Evolutionary conservation across 371 early-diverging fungal genomes (phyloP).

Genomic region (Encephalitozoon romaleae): DNA sequence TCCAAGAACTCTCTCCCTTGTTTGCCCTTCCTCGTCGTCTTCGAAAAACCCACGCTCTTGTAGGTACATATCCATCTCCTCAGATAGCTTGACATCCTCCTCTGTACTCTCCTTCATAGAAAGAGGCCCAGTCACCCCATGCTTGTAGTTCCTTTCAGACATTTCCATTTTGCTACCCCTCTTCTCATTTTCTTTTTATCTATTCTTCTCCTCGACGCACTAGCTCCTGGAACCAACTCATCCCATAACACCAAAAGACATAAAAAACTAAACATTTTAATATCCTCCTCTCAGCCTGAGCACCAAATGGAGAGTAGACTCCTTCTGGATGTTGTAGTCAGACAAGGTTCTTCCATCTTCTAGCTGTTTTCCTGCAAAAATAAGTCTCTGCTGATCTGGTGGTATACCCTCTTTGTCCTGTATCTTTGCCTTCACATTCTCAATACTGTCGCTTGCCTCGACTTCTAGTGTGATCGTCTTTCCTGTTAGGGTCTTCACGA

Average conservation of each 20-base stretch:
- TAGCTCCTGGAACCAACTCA: background rate
- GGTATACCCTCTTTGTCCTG: constrained; percentile 98
- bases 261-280: constrained; percentile 16
- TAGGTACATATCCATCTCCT: constrained; percentile 48
- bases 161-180: constrained; percentile 12
- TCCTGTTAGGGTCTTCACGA: constrained; percentile 93
- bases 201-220: background rate
- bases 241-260: background rate
- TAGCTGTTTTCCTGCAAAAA: constrained; percentile 98
- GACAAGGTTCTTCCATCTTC: constrained; percentile 70
- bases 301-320: constrained; percentile 91
- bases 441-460: constrained; percentile 82
- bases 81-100: constrained; percentile 12
- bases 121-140: constrained; percentile 47
- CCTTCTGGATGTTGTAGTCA: constrained; percentile 73
- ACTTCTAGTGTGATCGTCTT: constrained; percentile 94
- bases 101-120: constrained; percentile 45
- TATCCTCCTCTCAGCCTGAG: constrained; percentile 86
- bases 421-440: constrained; percentile 87
- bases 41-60: constrained; percentile 56
- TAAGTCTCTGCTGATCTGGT: constrained; percentile 98
- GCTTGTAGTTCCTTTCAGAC: constrained; percentile 21
- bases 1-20: constrained; percentile 62
- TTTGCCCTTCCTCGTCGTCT: constrained; percentile 63
- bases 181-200: background rate